Evolutionary conservation across 1,284 basidiomycete genomes (phyloP).

Genomic region (Exobasidium cylindrosporum): DNA sequence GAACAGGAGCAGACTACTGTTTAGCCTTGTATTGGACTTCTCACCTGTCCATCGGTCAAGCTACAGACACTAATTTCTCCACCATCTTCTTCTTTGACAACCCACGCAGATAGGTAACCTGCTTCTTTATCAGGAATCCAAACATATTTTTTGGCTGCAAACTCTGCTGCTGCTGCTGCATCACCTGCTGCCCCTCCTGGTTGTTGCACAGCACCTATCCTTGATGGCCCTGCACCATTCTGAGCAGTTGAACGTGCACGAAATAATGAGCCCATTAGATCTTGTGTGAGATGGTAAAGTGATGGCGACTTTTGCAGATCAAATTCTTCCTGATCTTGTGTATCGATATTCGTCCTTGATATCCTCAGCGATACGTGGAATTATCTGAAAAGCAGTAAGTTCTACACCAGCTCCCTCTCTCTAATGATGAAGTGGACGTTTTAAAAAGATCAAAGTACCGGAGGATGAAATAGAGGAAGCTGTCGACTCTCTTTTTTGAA

Average conservation of each 20-base stretch:
- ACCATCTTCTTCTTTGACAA: slow-evolving; percentile 69
- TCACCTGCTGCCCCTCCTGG: slow-evolving; percentile 40
- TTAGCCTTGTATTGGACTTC: slow-evolving; percentile 33
- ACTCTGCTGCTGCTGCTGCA: slow-evolving; percentile 86
- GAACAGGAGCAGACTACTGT: too few species aligned
- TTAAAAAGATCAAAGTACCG: too few species aligned
- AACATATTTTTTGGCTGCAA: slow-evolving; percentile 95
- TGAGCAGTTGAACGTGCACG: not conserved
- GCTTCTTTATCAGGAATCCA: slow-evolving; percentile 87
- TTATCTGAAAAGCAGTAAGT: too few species aligned
- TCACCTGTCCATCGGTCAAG: slow-evolving; percentile 70
- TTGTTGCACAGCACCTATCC: slow-evolving; percentile 1
- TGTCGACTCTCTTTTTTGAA: too few species aligned
- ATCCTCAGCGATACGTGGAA: too few species aligned
- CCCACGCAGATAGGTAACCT: slow-evolving; percentile 86
- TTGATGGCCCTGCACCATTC: slow-evolving; percentile 3
- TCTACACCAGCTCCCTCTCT: too few species aligned
- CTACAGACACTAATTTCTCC: slow-evolving; percentile 65
- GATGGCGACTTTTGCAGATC: too few species aligned
- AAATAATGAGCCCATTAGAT: not conserved
- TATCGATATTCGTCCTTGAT: too few species aligned
- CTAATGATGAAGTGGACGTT: too few species aligned
- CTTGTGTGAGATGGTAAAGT: too few species aligned
- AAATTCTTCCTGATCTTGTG: too few species aligned
- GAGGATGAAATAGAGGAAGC: too few species aligned